These are phyloP conservation scores for Inga leiocalycina DNA, from an alignment of 306 rosid species.

Conservation along the genomic window DNA sequence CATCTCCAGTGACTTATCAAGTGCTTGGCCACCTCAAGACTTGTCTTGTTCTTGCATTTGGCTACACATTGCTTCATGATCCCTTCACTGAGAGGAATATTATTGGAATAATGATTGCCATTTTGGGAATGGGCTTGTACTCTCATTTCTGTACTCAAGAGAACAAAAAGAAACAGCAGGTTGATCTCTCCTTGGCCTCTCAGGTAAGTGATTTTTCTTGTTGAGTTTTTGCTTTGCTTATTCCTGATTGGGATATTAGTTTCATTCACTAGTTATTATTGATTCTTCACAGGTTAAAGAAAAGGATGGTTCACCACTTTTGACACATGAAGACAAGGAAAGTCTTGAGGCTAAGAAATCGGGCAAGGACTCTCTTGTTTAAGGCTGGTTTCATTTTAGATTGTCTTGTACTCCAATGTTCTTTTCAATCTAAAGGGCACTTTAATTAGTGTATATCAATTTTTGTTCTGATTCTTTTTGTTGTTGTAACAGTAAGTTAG, in stretches of 20 bases:
- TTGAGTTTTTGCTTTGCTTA: background rate
- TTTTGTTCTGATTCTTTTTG: conserved; percentile 13
- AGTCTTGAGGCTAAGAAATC: conserved; percentile 70
- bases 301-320: conserved; percentile 65
- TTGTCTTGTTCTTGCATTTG: conserved; percentile 92
- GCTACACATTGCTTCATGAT: conserved; percentile 91
- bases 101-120: conserved; percentile 73
- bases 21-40: conserved; percentile 98
- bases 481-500: conserved; percentile 12
- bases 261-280: background rate
- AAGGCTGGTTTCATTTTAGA: conserved; percentile 26
- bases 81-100: conserved; percentile 92
- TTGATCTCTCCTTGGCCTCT: conserved; percentile 62
- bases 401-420: conserved; percentile 30
- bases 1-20: conserved; percentile 97
- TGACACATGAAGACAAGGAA: conserved; percentile 69
- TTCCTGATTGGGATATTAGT: background rate
- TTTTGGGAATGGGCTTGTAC: conserved; percentile 90
- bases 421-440: conserved; percentile 30
- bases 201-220: conserved; percentile 49
- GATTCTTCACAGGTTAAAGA: conserved; percentile 58
- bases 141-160: conserved; percentile 90
- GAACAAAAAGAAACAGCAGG: conserved; percentile 68
- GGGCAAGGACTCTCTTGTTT: conserved; percentile 77
- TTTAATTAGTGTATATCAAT: conserved; percentile 20